Evolutionary conservation across 208 protist species (phyloP).

Genomic region (Wallacemonas rigidus): DNA sequence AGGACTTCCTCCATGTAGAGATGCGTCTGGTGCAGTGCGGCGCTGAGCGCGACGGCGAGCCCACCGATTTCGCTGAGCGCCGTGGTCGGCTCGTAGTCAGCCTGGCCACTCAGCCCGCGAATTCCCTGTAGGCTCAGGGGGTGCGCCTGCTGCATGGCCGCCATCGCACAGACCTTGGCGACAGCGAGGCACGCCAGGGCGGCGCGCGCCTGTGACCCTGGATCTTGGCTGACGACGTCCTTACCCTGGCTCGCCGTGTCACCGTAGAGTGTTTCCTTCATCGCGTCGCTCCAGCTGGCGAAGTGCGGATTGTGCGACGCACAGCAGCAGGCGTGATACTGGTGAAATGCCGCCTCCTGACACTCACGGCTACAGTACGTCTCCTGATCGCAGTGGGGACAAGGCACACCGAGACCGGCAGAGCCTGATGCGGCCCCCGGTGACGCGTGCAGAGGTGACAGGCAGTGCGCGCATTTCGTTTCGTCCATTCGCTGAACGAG

Average conservation of each 20-base stretch:
- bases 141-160: conserved; percentile 73
- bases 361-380: conserved; percentile 76
- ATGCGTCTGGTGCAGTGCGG: conserved; percentile 66
- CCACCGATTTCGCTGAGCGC: conserved; percentile 77
- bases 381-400: conserved; percentile 56
- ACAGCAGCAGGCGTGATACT: conserved; percentile 83
- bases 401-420: conserved; percentile 29
- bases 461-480: conserved; percentile 74
- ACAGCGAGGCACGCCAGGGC: conserved; percentile 76
- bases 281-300: conserved; percentile 51
- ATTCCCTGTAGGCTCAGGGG: conserved; percentile 67
- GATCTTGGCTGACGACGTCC: conserved; percentile 18
- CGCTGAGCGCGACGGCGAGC: conserved; percentile 62
- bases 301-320: conserved; percentile 51
- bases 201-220: conserved; percentile 47
- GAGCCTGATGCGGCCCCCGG: neutral
- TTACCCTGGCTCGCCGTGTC: conserved; percentile 15
- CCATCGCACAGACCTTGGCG: conserved; percentile 77
- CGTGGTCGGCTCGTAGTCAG: conserved; percentile 76
- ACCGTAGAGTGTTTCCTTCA: conserved; percentile 43
- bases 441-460: conserved; percentile 28
- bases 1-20: conserved; percentile 89
- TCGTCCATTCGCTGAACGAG: conserved; percentile 58
- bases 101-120: conserved; percentile 51
- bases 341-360: conserved; percentile 64